phyloP scores from a whole-genome alignment of 768 basidiomycete genomes.

The Tricholoma flavovirens region DNA sequence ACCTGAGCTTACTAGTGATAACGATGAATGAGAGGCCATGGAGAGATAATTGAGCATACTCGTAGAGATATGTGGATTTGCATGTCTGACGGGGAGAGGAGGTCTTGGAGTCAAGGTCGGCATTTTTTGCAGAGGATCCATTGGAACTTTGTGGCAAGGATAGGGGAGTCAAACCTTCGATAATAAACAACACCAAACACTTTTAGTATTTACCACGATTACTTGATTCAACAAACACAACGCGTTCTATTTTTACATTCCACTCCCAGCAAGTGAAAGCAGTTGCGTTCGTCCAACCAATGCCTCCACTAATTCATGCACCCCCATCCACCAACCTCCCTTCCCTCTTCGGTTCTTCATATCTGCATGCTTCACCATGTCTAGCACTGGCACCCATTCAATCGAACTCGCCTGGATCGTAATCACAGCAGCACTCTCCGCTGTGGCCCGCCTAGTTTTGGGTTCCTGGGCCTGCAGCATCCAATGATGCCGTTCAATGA shows the following conservation, averaged over 20 bases:
- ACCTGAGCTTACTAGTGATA: conserved; percentile 28
- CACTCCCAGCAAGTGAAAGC: conserved; percentile 9
- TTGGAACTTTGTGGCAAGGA: conserved; percentile 11
- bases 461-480: conserved; percentile 43
- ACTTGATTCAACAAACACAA: too few relatives aligned
- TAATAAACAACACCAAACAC: conserved; percentile 28
- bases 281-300: conserved; percentile 64
- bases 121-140: conserved; percentile 21
- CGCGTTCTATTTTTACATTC: background rate
- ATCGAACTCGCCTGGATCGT: conserved; percentile 82
- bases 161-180: conserved; percentile 18
- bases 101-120: conserved; percentile 33
- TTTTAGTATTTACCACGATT: conserved; percentile 24
- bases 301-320: conserved; percentile 67
- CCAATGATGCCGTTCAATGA: conserved; percentile 80
- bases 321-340: conserved; percentile 68
- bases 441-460: conserved; percentile 49
- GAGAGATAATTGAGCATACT: conserved; percentile 25
- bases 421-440: conserved; percentile 80
- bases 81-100: conserved; percentile 43
- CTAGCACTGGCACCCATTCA: conserved; percentile 77
- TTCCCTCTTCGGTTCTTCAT: conserved; percentile 85
- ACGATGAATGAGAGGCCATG: conserved; percentile 9
- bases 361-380: conserved; percentile 84
- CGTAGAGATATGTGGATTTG: conserved; percentile 44